Percentiles rank a stretch among this genome's conserved stretches.
Conservation (phyloP, 306 rosid genomes). For the Lathyrus tuberosus region DNA sequence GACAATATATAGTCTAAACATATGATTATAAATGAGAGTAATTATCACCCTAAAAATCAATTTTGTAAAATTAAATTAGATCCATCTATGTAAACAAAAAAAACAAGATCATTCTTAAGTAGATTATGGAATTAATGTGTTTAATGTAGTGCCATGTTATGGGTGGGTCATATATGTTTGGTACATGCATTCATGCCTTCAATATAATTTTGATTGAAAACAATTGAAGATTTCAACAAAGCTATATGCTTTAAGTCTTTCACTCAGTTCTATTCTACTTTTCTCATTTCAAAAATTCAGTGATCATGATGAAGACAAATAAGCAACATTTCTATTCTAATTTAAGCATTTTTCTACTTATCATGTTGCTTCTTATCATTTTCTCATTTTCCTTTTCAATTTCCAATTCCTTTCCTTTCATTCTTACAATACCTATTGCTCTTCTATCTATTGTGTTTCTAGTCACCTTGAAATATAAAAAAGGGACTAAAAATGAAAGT, state of each 20-base stretch:
- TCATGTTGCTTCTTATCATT: conserved; percentile 44
- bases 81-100: no score
- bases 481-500: conserved; percentile 37
- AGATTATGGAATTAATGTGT: no score
- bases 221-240: conserved; percentile 37
- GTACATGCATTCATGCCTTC: conserved; percentile 55
- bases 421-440: conserved; percentile 47
- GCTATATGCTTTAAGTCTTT: no score
- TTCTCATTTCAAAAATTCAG: conserved; percentile 14
- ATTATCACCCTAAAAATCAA: no score
- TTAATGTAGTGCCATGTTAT: conserved; percentile 44
- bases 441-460: conserved; percentile 51
- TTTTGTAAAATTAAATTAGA: no score
- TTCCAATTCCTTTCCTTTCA: conserved; percentile 43
- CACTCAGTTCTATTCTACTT: no score
- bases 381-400: no score
- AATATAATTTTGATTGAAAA: conserved; percentile 44
- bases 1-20: no score
- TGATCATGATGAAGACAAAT: conserved; percentile 50
- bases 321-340: conserved; percentile 35
- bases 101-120: conserved; percentile 11
- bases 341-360: conserved; percentile 29
- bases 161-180: conserved; percentile 40
- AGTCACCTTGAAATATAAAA: conserved; percentile 47
- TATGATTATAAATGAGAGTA: no score